Evolutionary conservation across 2,329 filamentous ascomycete genomes (phyloP).

Genomic region (Penicillium sp.): DNA sequence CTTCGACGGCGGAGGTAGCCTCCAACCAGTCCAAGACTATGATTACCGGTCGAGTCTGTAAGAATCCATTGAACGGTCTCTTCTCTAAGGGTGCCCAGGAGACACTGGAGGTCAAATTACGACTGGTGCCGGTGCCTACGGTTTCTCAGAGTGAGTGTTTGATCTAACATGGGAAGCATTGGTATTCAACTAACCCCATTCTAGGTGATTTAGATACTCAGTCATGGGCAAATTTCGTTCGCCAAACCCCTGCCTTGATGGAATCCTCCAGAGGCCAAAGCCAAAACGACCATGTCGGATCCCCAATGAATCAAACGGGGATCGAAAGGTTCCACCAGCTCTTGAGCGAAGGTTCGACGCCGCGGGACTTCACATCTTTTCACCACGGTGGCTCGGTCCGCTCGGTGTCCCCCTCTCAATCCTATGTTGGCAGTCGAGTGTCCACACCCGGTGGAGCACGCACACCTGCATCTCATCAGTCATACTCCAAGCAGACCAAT

Average conservation of each 20-base stretch:
- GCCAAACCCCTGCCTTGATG: slow-evolving; percentile 59
- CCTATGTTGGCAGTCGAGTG: slow-evolving; percentile 36
- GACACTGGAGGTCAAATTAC: slow-evolving; percentile 88
- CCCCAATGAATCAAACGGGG: slow-evolving; percentile 41
- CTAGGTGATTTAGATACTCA: slow-evolving; percentile 63
- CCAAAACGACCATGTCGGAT: slow-evolving; percentile 25
- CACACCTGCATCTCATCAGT: slow-evolving; percentile 28
- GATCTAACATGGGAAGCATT: slow-evolving; percentile 59
- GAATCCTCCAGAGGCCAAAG: slow-evolving; percentile 24
- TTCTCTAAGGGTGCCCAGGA: slow-evolving; percentile 78
- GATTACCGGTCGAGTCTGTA: slow-evolving; percentile 85
- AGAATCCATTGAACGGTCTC: slow-evolving; percentile 72
- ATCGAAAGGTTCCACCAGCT: slow-evolving; percentile 46
- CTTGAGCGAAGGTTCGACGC: slow-evolving; percentile 44
- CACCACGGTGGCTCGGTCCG: slow-evolving; percentile 30
- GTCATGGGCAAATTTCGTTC: slow-evolving; percentile 75
- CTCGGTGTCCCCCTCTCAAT: slow-evolving; percentile 40
- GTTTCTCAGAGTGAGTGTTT: slow-evolving; percentile 58
- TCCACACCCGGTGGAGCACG: slow-evolving; percentile 37
- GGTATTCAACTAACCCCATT: slow-evolving; percentile 55
- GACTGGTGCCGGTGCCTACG: slow-evolving; percentile 72
- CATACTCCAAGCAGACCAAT: slow-evolving; percentile 23
- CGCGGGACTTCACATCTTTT: slow-evolving; percentile 38
- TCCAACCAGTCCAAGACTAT: slow-evolving; percentile 57
- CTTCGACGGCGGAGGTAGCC: slow-evolving; percentile 50